These are phyloP conservation scores for Xylaria sp. DNA, from an alignment of 2,329 filamentous ascomycete genomes.

Conservation along the genomic window DNA sequence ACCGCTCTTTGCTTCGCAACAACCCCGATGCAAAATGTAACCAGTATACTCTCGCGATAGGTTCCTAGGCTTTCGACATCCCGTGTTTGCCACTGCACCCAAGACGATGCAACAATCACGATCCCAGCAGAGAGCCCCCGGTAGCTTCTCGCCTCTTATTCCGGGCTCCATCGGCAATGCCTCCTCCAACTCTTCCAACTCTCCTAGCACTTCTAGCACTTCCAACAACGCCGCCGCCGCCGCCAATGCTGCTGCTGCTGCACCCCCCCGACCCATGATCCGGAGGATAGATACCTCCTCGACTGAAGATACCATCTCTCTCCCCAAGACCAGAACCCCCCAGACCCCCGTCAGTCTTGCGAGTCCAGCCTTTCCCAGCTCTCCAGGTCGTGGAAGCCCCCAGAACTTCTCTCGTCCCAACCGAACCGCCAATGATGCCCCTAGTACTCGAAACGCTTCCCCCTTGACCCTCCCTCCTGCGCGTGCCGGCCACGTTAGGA, in stretches of 20 bases:
- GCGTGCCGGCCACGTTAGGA: constrained; percentile 56
- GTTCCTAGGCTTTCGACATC: constrained; percentile 25
- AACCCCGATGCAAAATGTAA: constrained; percentile 41
- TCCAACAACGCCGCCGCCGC: constrained; percentile 45
- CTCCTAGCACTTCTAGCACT: constrained; percentile 24
- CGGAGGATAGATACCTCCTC: constrained; percentile 59
- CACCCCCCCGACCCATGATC: constrained; percentile 51
- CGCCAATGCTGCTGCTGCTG: constrained; percentile 44
- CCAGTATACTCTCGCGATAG: constrained; percentile 24
- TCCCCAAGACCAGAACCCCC: constrained; percentile 58
- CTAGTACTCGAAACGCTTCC: constrained; percentile 54
- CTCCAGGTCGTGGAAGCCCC: constrained; percentile 58
- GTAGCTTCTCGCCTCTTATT: constrained; percentile 65
- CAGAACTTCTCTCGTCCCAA: constrained; percentile 70
- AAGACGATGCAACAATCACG: constrained; percentile 48
- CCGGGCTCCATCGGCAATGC: constrained; percentile 24
- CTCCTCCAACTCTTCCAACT: constrained; percentile 33
- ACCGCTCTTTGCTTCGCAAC: not conserved
- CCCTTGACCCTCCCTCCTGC: constrained; percentile 55
- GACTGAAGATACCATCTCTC: constrained; percentile 58
- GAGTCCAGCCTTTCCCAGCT: constrained; percentile 61
- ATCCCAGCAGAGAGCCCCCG: constrained; percentile 48
- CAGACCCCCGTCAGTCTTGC: constrained; percentile 52
- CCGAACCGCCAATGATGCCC: constrained; percentile 48
- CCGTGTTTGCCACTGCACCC: constrained; percentile 24